Percentiles rank a stretch among this genome's conserved stretches.
These are phyloP conservation scores for Sporopachydermia quercuum DNA, from an alignment of 805 yeast species.

Conservation along the genomic window DNA sequence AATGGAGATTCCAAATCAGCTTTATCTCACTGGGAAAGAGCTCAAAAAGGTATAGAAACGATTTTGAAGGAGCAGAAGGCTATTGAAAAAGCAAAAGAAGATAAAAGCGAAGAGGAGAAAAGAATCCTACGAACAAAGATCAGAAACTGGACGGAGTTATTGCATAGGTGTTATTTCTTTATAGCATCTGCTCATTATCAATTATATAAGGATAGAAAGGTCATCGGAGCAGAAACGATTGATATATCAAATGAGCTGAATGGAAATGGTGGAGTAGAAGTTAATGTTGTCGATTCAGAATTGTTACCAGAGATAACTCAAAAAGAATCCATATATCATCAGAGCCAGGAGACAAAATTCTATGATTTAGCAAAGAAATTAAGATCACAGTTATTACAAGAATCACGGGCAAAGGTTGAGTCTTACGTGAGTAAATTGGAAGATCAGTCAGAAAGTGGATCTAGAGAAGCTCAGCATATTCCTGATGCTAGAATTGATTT, in stretches of 20 bases:
- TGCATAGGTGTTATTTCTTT: slow-evolving; percentile 69
- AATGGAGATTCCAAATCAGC: slow-evolving; percentile 37
- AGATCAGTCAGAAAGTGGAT: slow-evolving; percentile 6
- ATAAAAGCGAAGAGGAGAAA: slow-evolving; percentile 6
- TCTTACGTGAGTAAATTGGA: slow-evolving; percentile 10
- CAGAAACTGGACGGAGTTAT: slow-evolving; percentile 31
- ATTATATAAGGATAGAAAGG: slow-evolving; percentile 22
- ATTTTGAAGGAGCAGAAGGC: slow-evolving; percentile 13
- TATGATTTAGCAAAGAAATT: slow-evolving; percentile 48
- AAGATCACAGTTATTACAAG: slow-evolving; percentile 37
- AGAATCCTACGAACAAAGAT: slow-evolving; percentile 5
- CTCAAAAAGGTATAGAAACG: slow-evolving; percentile 20
- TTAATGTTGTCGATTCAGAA: slow-evolving; percentile 12
- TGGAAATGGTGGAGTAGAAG: slow-evolving; percentile 9
- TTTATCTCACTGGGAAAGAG: slow-evolving; percentile 26
- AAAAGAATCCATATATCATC: slow-evolving; percentile 19
- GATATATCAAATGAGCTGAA: slow-evolving; percentile 9
- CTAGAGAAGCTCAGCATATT: too few relatives aligned
- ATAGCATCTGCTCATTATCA: slow-evolving; percentile 64
- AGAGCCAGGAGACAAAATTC: slow-evolving; percentile 32
- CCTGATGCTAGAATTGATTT: too few relatives aligned
- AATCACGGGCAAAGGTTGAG: slow-evolving; percentile 22
- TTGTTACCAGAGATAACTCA: slow-evolving; percentile 12
- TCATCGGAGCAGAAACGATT: slow-evolving; percentile 16
- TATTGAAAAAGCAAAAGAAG: slow-evolving; percentile 10